Conservation (phyloP, 192 early-diverging fungal species). For the Funneliformis mosseae region DNA sequence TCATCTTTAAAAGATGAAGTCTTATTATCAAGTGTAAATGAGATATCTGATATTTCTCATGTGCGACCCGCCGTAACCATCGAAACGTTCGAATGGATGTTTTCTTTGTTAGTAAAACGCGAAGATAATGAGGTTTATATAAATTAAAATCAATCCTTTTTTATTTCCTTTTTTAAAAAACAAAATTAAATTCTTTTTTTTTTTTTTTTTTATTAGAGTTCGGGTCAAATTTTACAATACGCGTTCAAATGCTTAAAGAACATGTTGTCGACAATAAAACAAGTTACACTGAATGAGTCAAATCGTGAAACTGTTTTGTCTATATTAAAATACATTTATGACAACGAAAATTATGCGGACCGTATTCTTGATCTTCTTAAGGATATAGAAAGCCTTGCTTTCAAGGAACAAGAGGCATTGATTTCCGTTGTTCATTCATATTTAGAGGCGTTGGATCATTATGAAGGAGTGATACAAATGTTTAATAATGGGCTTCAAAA, state of each 20-base stretch:
- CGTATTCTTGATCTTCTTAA: neutral
- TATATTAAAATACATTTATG: neutral
- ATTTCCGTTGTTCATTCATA: neutral
- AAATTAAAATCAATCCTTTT: no score
- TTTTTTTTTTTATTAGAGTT: neutral
- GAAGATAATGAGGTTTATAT: neutral
- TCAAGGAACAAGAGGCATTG: neutral
- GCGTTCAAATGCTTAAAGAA: neutral
- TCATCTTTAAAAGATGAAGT: neutral
- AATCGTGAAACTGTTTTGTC: neutral
- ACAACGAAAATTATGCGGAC: neutral
- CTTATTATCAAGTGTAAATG: neutral
- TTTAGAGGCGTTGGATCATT: neutral
- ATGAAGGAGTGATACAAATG: neutral
- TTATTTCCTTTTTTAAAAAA: neutral
- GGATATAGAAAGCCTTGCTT: neutral
- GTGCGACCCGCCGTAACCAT: neutral
- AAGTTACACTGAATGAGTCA: neutral
- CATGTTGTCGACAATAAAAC: neutral
- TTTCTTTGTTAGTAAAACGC: neutral
- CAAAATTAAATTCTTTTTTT: no score
- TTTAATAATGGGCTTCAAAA: neutral
- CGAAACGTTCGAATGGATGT: neutral
- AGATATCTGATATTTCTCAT: neutral
- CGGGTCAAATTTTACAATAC: neutral